These are phyloP conservation scores for Rhizoclosmatium globosum DNA, from an alignment of 192 early-diverging fungal genomes.

Conservation along the genomic window DNA sequence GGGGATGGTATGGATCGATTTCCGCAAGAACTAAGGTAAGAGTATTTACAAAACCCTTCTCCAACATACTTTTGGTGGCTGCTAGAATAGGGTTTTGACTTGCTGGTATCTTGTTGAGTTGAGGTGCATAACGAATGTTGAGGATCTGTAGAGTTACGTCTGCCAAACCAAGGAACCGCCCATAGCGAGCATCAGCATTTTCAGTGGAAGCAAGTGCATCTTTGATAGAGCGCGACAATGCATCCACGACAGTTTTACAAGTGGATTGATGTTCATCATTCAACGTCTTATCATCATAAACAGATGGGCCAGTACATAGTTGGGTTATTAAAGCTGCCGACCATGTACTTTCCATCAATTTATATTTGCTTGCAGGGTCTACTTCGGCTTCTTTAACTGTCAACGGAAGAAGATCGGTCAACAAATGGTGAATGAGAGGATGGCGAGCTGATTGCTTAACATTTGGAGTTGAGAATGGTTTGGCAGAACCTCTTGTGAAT, in stretches of 20 bases:
- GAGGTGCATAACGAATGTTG: conserved; percentile 43
- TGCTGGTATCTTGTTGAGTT: conserved; percentile 18
- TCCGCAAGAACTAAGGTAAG: conserved; percentile 83
- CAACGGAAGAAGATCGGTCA: conserved; percentile 65
- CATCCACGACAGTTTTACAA: conserved; percentile 75
- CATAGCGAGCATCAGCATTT: conserved; percentile 65
- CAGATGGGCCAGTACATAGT: conserved; percentile 47
- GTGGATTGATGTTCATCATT: conserved; percentile 67
- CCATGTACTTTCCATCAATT: conserved; percentile 50
- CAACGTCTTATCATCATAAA: conserved; percentile 57
- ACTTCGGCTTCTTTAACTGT: conserved; percentile 14
- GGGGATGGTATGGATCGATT: conserved; percentile 92
- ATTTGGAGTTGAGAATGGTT: conserved; percentile 34
- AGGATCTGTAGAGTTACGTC: conserved; percentile 76
- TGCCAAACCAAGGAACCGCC: conserved; percentile 71
- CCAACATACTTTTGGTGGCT: conserved; percentile 81
- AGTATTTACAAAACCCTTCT: conserved; percentile 83
- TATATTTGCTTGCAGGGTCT: conserved; percentile 14
- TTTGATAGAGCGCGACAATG: conserved; percentile 67
- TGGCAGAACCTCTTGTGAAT: conserved; percentile 54
- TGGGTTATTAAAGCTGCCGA: conserved; percentile 42
- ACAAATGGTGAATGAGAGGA: conserved; percentile 64
- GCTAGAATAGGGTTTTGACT: conserved; percentile 41
- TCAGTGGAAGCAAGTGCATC: conserved; percentile 60
- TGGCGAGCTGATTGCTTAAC: conserved; percentile 44